phyloP scores from a whole-genome alignment of 78 protist genomes.

The Protostelium mycophagum region DNA sequence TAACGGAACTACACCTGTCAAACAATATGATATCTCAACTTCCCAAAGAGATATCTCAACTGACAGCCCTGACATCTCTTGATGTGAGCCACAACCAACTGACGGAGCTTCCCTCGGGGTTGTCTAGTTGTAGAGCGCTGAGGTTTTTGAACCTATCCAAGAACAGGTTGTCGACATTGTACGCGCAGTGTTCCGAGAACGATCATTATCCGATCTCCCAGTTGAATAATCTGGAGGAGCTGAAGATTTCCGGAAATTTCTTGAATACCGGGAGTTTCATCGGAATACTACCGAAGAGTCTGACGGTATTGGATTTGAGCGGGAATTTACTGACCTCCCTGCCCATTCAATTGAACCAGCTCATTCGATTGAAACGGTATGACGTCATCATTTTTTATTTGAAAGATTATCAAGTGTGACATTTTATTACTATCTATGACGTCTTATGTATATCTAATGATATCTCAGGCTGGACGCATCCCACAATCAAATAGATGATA shows the following conservation, averaged over 20 bases:
- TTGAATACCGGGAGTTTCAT: neutral
- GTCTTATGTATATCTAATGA: too few species aligned
- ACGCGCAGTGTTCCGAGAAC: neutral
- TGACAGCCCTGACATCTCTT: neutral
- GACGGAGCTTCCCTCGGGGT: neutral
- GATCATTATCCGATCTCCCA: neutral
- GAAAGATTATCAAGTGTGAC: too few species aligned
- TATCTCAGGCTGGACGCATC: too few species aligned
- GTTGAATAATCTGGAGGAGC: neutral
- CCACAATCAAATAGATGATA: neutral
- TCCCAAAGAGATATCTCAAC: neutral
- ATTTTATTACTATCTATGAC: too few species aligned
- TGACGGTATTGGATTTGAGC: neutral
- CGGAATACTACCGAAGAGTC: neutral
- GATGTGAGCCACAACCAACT: neutral
- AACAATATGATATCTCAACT: neutral
- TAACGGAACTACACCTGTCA: neutral
- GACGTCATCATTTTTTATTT: neutral
- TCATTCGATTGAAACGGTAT: neutral
- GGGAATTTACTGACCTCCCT: neutral
- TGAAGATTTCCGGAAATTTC: neutral
- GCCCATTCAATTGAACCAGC: neutral
- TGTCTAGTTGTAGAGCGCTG: neutral
- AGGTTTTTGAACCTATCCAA: neutral
- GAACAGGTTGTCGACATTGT: neutral